These are phyloP conservation scores for Brettanomyces sp. DNA, from an alignment of 805 yeast species.

Conservation along the genomic window DNA sequence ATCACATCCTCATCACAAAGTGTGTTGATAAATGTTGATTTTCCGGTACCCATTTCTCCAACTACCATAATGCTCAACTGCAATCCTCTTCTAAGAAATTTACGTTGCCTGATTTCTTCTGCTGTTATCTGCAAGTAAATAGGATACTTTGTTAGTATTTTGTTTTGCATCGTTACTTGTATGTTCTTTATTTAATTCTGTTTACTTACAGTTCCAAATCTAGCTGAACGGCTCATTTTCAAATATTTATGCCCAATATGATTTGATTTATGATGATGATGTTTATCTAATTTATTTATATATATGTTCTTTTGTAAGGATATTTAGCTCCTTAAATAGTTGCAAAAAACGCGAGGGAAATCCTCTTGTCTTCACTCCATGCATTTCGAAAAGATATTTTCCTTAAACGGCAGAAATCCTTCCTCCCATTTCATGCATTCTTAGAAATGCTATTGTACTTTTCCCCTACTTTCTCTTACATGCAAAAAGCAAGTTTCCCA, in stretches of 20 bases:
- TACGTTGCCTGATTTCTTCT: conserved; percentile 29
- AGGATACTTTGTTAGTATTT: not conserved
- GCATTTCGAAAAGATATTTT: too few species aligned
- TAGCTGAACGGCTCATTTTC: not conserved
- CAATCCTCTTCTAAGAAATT: conserved; percentile 41
- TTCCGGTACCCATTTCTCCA: conserved; percentile 61
- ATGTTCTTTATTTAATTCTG: not conserved
- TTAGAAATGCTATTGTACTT: too few species aligned
- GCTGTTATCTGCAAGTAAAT: conserved; percentile 13
- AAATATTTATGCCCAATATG: not conserved
- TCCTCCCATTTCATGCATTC: too few species aligned
- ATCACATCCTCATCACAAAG: conserved; percentile 50
- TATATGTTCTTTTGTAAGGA: too few species aligned
- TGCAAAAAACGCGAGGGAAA: too few species aligned
- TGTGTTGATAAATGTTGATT: conserved; percentile 72
- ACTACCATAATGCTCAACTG: conserved; percentile 40
- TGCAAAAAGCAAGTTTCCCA: not conserved
- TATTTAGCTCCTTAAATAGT: too few species aligned
- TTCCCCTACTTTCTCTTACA: too few species aligned
- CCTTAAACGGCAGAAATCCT: too few species aligned
- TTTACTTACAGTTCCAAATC: conserved; percentile 1
- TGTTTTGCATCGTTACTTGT: not conserved
- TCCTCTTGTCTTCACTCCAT: too few species aligned
- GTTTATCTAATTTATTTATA: too few species aligned
- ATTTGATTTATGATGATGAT: too few species aligned